Evolutionary conservation across 352 stramenopile genomes (phyloP).

Genomic region (Peronosclerospora sorghi): DNA sequence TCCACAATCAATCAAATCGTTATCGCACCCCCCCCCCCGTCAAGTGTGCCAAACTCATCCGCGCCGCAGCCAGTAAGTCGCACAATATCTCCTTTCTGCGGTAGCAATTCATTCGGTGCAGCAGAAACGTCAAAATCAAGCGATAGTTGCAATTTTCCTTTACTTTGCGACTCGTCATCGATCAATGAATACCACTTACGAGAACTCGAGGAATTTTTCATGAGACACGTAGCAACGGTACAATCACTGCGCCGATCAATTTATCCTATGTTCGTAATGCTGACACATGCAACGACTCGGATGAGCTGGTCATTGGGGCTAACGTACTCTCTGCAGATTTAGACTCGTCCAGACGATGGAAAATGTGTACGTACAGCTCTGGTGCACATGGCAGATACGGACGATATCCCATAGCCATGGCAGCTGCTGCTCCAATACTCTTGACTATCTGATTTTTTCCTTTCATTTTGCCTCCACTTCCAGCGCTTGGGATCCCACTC

Average conservation of each 20-base stretch:
- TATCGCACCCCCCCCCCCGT: no score
- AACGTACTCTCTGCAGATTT: slow-evolving; percentile 4
- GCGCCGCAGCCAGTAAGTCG: slow-evolving; percentile 35
- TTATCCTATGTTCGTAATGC: no score
- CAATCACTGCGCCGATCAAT: slow-evolving; percentile 41
- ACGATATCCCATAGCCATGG: slow-evolving; percentile 14
- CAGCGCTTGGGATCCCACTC: no score
- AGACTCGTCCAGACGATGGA: slow-evolving; percentile 31
- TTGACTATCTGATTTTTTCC: no score
- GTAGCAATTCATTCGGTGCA: slow-evolving; percentile 18
- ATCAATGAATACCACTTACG: no score
- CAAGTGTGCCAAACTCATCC: slow-evolving; percentile 50
- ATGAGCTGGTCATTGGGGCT: no score
- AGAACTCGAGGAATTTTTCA: slow-evolving; percentile 43
- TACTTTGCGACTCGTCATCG: slow-evolving; percentile 26
- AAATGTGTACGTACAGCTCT: slow-evolving; percentile 49
- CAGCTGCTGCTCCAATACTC: slow-evolving; percentile 15
- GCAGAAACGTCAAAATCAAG: slow-evolving; percentile 41
- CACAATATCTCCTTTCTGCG: no score
- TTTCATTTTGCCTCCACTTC: no score
- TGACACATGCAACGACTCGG: no score
- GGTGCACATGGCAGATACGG: slow-evolving; percentile 47
- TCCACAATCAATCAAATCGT: no score
- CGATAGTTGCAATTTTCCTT: slow-evolving; percentile 42
- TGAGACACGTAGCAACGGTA: slow-evolving; percentile 48